Evolutionary conservation across 2,329 filamentous ascomycete genomes (phyloP).

Genomic region (Fonsecaea pedrosoi): DNA sequence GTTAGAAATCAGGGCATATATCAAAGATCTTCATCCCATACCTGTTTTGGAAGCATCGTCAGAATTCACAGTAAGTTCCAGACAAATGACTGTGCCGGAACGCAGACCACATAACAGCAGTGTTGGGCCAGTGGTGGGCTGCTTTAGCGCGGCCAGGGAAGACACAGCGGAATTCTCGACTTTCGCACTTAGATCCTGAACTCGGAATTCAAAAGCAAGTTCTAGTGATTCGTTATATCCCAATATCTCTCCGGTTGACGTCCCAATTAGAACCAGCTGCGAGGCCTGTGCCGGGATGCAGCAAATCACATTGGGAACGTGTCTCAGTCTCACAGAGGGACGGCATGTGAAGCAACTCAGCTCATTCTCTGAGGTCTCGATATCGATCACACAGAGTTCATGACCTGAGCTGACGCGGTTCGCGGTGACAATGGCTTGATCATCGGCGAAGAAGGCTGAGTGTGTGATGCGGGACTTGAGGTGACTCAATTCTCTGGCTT

Average conservation of each 20-base stretch:
- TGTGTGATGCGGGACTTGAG: constrained; percentile 13
- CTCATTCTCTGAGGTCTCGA: constrained; percentile 10
- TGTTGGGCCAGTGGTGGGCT: constrained; percentile 30
- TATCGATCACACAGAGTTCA: constrained; percentile 22
- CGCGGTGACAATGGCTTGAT: constrained; percentile 17
- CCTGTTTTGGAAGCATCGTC: constrained; percentile 21
- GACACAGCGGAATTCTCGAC: constrained; percentile 47
- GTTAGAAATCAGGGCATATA: constrained; percentile 36
- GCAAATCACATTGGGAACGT: constrained; percentile 24
- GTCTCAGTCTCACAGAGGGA: constrained; percentile 2
- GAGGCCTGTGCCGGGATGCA: constrained; percentile 19
- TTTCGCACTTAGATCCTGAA: constrained; percentile 39
- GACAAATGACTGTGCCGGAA: constrained; percentile 51
- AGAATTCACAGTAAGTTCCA: constrained; percentile 43
- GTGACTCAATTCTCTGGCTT: constrained; percentile 1
- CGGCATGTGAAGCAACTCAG: background rate
- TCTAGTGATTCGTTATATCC: constrained; percentile 42
- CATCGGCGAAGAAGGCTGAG: constrained; percentile 21
- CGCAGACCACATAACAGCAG: constrained; percentile 54
- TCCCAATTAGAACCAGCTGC: constrained; percentile 50
- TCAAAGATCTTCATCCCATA: background rate
- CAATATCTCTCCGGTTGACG: constrained; percentile 47
- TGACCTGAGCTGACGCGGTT: constrained; percentile 10
- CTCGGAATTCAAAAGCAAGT: constrained; percentile 18
- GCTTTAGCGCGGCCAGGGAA: constrained; percentile 42